Conservation (phyloP, 495 filamentous ascomycete species). For the Penicillium salamii region DNA sequence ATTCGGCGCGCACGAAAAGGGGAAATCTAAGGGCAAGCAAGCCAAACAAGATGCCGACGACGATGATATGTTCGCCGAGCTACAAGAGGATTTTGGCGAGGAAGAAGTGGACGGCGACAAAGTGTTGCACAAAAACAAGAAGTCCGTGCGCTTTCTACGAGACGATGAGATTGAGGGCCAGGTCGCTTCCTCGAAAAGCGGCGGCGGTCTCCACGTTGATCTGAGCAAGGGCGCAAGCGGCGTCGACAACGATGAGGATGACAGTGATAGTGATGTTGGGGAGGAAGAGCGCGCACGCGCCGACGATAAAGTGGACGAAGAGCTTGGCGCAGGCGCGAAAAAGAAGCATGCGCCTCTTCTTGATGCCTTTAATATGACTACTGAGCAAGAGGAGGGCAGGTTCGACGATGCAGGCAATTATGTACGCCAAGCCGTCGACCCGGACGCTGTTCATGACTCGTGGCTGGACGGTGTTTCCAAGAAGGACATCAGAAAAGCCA, state of each 20-base stretch:
- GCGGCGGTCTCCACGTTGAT: conserved; percentile 64
- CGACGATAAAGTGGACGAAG: conserved; percentile 73
- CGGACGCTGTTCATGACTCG: conserved; percentile 83
- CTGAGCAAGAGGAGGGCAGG: conserved; percentile 86
- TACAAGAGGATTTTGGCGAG: conserved; percentile 58
- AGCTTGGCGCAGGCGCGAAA: conserved; percentile 82
- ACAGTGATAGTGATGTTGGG: conserved; percentile 67
- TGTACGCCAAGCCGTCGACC: conserved; percentile 83
- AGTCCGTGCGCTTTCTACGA: conserved; percentile 73
- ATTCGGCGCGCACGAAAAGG: conserved; percentile 68
- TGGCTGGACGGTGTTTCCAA: conserved; percentile 93
- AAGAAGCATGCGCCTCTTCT: conserved; percentile 95
- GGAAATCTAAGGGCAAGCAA: conserved; percentile 51
- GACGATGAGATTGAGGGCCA: conserved; percentile 83
- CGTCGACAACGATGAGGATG: conserved; percentile 43
- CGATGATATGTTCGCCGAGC: conserved; percentile 90
- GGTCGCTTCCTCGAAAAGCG: conserved; percentile 67
- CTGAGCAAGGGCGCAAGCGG: conserved; percentile 43
- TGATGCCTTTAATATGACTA: conserved; percentile 92
- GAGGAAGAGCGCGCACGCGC: conserved; percentile 69
- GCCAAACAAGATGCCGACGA: conserved; percentile 47
- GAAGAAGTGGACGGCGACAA: conserved; percentile 50
- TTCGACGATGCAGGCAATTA: conserved; percentile 91
- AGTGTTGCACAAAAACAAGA: conserved; percentile 61
- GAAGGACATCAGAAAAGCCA: conserved; percentile 86